These are phyloP conservation scores for Iberis amara DNA, from an alignment of 441 rosid genomes.

Conservation along the genomic window DNA sequence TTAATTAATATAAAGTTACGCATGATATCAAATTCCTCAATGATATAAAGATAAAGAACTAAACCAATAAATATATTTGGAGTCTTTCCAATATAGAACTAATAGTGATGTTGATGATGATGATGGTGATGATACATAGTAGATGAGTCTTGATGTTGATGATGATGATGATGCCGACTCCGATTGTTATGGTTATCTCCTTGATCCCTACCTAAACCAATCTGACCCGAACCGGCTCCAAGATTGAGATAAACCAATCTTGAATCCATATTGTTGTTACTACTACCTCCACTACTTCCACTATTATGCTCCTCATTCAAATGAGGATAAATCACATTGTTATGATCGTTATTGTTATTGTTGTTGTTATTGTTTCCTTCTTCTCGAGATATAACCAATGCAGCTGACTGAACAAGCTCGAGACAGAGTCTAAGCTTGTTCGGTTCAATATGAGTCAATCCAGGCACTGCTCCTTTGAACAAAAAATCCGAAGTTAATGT, in stretches of 20 bases:
- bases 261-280: constrained; percentile 66
- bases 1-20: constrained; percentile 5
- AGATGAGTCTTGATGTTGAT: constrained; percentile 33
- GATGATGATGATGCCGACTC: constrained; percentile 51
- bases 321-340: constrained; percentile 49
- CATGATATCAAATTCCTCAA: constrained; percentile 28
- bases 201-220: constrained; percentile 43
- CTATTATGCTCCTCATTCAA: constrained; percentile 63
- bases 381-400: constrained; percentile 87
- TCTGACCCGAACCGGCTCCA: constrained; percentile 61
- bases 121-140: constrained; percentile 73
- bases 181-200: constrained; percentile 46
- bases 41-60: constrained; percentile 22
- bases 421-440: constrained; percentile 92
- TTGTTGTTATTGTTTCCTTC: constrained; percentile 61
- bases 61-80: constrained; percentile 23
- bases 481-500: constrained; percentile 97
- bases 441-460: constrained; percentile 84
- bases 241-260: constrained; percentile 86
- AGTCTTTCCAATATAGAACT: constrained; percentile 22
- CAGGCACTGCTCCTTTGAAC: constrained; percentile 97
- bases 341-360: constrained; percentile 38
- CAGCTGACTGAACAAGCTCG: constrained; percentile 96
- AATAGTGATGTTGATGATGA: constrained; percentile 41
- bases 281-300: constrained; percentile 54